Evolutionary conservation across 345 rosid genomes (phyloP).

Genomic region (Bruguiera sexangula): DNA sequence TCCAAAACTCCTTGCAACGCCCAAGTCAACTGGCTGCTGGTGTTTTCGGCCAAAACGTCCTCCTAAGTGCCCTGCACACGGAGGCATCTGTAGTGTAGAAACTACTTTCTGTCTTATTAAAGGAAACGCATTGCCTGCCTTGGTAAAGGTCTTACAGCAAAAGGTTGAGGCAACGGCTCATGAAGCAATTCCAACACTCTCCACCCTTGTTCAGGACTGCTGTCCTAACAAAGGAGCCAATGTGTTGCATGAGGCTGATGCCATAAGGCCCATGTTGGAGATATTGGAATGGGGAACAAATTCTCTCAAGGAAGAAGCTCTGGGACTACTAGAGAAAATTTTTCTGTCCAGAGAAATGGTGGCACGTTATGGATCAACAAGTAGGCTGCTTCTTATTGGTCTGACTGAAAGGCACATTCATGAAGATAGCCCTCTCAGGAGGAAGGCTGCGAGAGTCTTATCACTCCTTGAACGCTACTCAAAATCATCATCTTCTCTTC

Average conservation of each 20-base stretch:
- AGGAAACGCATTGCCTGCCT: slow-evolving; percentile 43
- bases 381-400: slow-evolving; percentile 39
- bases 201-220: slow-evolving; percentile 43
- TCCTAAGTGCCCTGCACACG: slow-evolving; percentile 47
- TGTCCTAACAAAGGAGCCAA: slow-evolving; percentile 37
- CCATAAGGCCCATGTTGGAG: slow-evolving; percentile 41
- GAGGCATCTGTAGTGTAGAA: slow-evolving; percentile 44
- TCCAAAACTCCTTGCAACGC: slow-evolving; percentile 32
- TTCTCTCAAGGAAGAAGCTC: slow-evolving; percentile 49
- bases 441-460: slow-evolving; percentile 43
- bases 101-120: slow-evolving; percentile 52
- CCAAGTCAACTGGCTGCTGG: slow-evolving; percentile 35
- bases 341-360: slow-evolving; percentile 49
- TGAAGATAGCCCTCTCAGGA: slow-evolving; percentile 32
- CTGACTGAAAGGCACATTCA: slow-evolving; percentile 40
- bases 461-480: slow-evolving; percentile 51
- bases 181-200: slow-evolving; percentile 59
- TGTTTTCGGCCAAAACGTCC: slow-evolving; percentile 36
- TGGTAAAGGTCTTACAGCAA: slow-evolving; percentile 42
- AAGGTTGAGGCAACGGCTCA: slow-evolving; percentile 42
- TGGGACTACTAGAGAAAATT: slow-evolving; percentile 51
- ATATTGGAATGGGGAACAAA: slow-evolving; percentile 54
- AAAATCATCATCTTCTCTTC: slow-evolving; percentile 46
- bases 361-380: slow-evolving; percentile 43
- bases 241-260: slow-evolving; percentile 49